Conservation (phyloP, 371 early-diverging fungal genomes). For the Rhizomucor miehei region DNA sequence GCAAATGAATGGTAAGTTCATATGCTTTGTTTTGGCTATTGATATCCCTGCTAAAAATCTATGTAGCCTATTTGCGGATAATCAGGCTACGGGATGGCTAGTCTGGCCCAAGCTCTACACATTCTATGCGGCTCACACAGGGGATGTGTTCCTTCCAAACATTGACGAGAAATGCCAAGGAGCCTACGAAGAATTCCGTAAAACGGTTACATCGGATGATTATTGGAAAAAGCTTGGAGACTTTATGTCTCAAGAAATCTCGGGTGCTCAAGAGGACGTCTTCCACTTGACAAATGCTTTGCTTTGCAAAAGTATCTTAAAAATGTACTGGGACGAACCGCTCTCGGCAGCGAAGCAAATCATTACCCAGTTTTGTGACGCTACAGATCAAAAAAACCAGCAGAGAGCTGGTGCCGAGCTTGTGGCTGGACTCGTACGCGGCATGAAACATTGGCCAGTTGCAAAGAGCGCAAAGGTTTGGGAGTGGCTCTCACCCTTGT, state of each 20-base stretch:
- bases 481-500: slow-evolving; percentile 58
- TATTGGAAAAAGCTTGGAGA: slow-evolving; percentile 59
- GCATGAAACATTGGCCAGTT: slow-evolving; percentile 79
- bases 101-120: slow-evolving; percentile 67
- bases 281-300: slow-evolving; percentile 58
- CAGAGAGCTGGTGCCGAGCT: slow-evolving; percentile 84
- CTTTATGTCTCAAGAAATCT: slow-evolving; percentile 64
- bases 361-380: slow-evolving; percentile 45
- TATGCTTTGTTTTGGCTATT: neutral
- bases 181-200: slow-evolving; percentile 52
- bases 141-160: slow-evolving; percentile 19
- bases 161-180: slow-evolving; percentile 48
- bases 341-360: slow-evolving; percentile 48
- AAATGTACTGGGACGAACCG: slow-evolving; percentile 62
- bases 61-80: slow-evolving; percentile 50
- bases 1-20: slow-evolving; percentile 27
- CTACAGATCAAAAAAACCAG: slow-evolving; percentile 63
- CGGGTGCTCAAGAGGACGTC: slow-evolving; percentile 55
- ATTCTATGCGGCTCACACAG: slow-evolving; percentile 48
- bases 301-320: slow-evolving; percentile 67
- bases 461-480: slow-evolving; percentile 48
- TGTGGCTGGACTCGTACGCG: slow-evolving; percentile 77
- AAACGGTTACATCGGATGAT: slow-evolving; percentile 38
- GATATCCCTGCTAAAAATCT: neutral
- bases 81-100: slow-evolving; percentile 66